phyloP scores from a whole-genome alignment of 2,329 filamentous ascomycete genomes.

The Teratosphaeria gauchensis region DNA sequence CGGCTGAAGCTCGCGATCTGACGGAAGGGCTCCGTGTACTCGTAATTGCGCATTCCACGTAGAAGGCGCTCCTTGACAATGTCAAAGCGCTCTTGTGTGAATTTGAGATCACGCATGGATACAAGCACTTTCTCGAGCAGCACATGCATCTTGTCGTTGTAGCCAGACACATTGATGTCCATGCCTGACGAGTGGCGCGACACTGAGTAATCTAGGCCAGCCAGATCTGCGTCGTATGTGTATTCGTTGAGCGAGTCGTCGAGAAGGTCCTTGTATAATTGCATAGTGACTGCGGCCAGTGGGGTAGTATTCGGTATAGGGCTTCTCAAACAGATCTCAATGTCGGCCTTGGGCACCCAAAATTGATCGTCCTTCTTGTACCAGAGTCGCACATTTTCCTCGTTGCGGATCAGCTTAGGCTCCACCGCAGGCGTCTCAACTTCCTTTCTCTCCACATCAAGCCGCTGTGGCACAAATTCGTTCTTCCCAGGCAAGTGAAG shows the following conservation, averaged over 20 bases:
- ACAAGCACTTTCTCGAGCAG: conserved; percentile 79
- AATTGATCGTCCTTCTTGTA: conserved; percentile 98
- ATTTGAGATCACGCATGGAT: conserved; percentile 73
- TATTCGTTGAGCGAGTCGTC: conserved; percentile 85
- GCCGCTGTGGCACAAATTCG: conserved; percentile 85
- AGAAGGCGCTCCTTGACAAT: conserved; percentile 80
- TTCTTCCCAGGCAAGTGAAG: conserved; percentile 87
- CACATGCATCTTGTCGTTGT: conserved; percentile 92
- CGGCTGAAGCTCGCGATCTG: conserved; percentile 76
- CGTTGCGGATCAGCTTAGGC: conserved; percentile 77
- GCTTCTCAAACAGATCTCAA: conserved; percentile 71
- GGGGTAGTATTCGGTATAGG: conserved; percentile 72
- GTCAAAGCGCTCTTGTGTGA: conserved; percentile 79
- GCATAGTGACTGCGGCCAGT: conserved; percentile 66
- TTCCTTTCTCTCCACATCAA: conserved; percentile 92
- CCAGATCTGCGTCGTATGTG: conserved; percentile 89
- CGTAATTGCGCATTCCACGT: conserved; percentile 74
- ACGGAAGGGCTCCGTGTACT: conserved; percentile 78
- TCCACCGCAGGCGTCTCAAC: conserved; percentile 62
- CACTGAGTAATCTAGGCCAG: conserved; percentile 78
- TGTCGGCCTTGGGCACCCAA: conserved; percentile 91
- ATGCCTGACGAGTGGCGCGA: conserved; percentile 62
- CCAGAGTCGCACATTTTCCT: conserved; percentile 73
- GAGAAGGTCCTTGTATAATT: conserved; percentile 75
- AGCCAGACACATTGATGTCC: conserved; percentile 71